Evolutionary conservation across 176 grass and related monocot species (phyloP), one percentile per base, ranked within the genome.

Genomic region (Thalia dealbata): DNA sequence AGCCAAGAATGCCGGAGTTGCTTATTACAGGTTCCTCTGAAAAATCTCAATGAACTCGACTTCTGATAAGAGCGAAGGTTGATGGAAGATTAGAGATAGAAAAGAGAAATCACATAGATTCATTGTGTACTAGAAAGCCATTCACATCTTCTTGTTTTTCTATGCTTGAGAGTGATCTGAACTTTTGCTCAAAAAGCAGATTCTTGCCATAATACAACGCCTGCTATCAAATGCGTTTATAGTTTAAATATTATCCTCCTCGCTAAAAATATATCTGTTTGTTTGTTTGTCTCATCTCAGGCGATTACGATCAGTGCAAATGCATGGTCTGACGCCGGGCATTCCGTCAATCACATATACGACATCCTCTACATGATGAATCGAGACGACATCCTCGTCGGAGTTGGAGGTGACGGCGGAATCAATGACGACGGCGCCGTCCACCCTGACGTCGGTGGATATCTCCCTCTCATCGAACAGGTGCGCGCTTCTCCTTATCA

Each of bases 361-460:
- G 86, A 91, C 77, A 64, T 96, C 42, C 89, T 96, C 12, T 77
- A 83, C 82, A 96, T 96, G 92, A 91, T 96, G 89, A 76, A 80
- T 50, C 77, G 89, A 27, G 92, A 96, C 72, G 92, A 96, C 78
- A 81, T 96, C 50, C 55, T 70, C 32, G 84, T 96, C 60, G 88
- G 92, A n/a, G 86, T 89, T 22, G 92, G 92, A 62, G 92, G 92
- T 63, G 88, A 91, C 26, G 92, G 89, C 42, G 86, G 82, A 10
- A 86, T 88, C 10, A 77, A 86, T 22, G 43, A 75, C 65, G 80
- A 81, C 61, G 88, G 88, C 35, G 19, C 73, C 30, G 23, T 91
- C 7, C 63, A 29, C 0, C 50, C 72, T 25, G 16, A 89, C 79
- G 86, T 96, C 26, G 92, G 88, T 64, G 89, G 89, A n/a, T 96